These are phyloP conservation scores for Excoecaria agallocha DNA, from an alignment of 345 rosid species.

Conservation along the genomic window DNA sequence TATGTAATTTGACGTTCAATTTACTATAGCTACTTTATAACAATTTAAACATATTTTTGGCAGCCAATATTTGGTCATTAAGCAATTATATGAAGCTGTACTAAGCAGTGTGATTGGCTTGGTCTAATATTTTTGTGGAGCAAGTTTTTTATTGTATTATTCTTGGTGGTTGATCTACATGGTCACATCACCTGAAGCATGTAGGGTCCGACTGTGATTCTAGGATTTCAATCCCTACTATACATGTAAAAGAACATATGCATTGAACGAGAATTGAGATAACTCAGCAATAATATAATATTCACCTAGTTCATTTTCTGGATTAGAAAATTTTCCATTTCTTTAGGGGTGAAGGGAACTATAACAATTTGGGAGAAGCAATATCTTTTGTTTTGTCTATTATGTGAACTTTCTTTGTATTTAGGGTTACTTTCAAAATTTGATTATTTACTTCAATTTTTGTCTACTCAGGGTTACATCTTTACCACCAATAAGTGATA, in stretches of 20 bases:
- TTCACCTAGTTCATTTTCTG: not conserved
- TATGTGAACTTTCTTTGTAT: not conserved
- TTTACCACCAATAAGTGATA: not conserved
- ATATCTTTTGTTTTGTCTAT: not conserved
- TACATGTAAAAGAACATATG: not conserved
- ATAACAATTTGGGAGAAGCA: not conserved
- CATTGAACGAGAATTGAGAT: not conserved
- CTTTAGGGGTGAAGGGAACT: not conserved
- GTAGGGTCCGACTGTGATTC: not conserved
- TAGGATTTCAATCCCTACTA: not conserved
- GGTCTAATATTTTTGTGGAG: not conserved
- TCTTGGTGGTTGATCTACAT: not conserved
- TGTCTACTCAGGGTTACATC: not conserved
- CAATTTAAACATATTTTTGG: not conserved
- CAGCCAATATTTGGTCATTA: not conserved
- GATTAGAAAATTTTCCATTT: not conserved
- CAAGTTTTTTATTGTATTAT: slow-evolving; percentile 1
- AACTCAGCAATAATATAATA: not conserved
- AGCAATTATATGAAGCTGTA: not conserved
- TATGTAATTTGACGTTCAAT: not conserved
- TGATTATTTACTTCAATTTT: not conserved
- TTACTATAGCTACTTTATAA: not conserved
- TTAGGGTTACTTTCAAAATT: not conserved
- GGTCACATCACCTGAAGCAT: not conserved
- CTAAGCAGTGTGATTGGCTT: not conserved